These are phyloP conservation scores for Fusarium floridanum DNA, from an alignment of 2,329 filamentous ascomycete species.

Conservation along the genomic window DNA sequence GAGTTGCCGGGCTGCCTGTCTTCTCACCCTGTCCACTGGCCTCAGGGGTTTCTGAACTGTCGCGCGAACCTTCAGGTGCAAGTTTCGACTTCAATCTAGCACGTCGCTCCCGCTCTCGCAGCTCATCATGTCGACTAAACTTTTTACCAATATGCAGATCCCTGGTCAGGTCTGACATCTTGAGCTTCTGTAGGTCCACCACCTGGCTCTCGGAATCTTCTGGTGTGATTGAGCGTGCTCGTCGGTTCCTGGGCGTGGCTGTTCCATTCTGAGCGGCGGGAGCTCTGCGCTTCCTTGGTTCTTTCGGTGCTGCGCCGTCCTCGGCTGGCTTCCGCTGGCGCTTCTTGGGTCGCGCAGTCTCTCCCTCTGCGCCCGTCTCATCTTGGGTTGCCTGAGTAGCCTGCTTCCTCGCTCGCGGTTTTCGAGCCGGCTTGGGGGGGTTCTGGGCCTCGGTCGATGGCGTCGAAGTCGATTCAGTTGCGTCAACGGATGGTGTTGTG, in stretches of 20 bases:
- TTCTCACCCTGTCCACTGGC: slow-evolving; percentile 32
- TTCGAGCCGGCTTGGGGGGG: slow-evolving; percentile 21
- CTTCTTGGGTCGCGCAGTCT: slow-evolving; percentile 48
- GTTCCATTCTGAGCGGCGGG: slow-evolving; percentile 40
- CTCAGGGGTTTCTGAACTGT: slow-evolving; percentile 41
- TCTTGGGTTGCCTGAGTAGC: slow-evolving; percentile 22
- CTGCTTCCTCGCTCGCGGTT: slow-evolving; percentile 38
- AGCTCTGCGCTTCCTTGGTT: slow-evolving; percentile 47
- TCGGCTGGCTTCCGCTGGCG: slow-evolving; percentile 50
- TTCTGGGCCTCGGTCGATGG: slow-evolving; percentile 17
- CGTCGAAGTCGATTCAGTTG: slow-evolving; percentile 22
- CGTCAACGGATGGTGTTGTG: slow-evolving; percentile 23
- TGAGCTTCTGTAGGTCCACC: slow-evolving; percentile 75
- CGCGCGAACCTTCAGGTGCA: slow-evolving; percentile 42
- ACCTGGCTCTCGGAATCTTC: slow-evolving; percentile 72
- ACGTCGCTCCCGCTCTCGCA: slow-evolving; percentile 74
- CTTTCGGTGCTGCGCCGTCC: slow-evolving; percentile 35
- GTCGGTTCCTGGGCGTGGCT: slow-evolving; percentile 47
- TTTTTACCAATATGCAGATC: slow-evolving; percentile 80
- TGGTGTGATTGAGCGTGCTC: slow-evolving; percentile 67
- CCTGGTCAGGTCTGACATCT: slow-evolving; percentile 79
- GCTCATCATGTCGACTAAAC: slow-evolving; percentile 79
- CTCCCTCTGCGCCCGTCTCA: slow-evolving; percentile 33
- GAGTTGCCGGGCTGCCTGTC: slow-evolving; percentile 41
- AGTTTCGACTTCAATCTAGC: slow-evolving; percentile 50